Evolutionary conservation across 1,139 yeast species (phyloP).

Genomic region (Maudiozyma humilis): DNA sequence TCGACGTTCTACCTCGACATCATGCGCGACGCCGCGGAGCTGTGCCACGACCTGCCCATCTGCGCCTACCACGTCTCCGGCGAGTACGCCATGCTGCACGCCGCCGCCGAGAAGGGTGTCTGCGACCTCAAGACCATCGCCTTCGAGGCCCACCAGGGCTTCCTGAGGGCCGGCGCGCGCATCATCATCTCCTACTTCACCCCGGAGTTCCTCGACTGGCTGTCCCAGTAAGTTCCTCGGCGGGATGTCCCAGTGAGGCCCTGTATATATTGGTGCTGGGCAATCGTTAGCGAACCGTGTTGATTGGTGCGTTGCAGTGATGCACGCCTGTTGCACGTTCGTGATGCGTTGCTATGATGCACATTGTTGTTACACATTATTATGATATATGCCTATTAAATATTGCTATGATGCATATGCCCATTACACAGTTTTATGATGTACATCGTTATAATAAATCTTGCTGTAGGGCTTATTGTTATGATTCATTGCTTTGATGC

Average conservation of each 20-base stretch:
- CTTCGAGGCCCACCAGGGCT: slow-evolving; percentile 84
- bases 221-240: slow-evolving; percentile 24
- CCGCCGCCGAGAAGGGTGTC: slow-evolving; percentile 94
- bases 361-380: no score
- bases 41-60: slow-evolving; percentile 77
- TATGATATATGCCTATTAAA: no score
- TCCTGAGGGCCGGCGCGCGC: slow-evolving; percentile 93
- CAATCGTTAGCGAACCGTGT: no score
- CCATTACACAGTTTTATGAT: no score
- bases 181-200: slow-evolving; percentile 86
- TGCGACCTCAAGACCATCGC: slow-evolving; percentile 86
- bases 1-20: slow-evolving; percentile 91
- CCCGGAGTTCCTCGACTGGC: slow-evolving; percentile 94
- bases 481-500: no score
- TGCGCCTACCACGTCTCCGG: slow-evolving; percentile 97
- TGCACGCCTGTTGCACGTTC: no score
- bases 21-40: slow-evolving; percentile 75
- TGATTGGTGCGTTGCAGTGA: no score
- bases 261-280: background rate
- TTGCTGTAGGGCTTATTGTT: no score
- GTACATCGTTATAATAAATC: no score
- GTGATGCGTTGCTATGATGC: no score
- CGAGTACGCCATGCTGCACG: slow-evolving; percentile 95
- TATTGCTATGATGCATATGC: no score
- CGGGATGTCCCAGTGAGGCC: background rate